Percentiles rank a stretch among this genome's conserved stretches.
Evolutionary conservation across 495 filamentous ascomycete genomes (phyloP).

Genomic region (Podospora australis): DNA sequence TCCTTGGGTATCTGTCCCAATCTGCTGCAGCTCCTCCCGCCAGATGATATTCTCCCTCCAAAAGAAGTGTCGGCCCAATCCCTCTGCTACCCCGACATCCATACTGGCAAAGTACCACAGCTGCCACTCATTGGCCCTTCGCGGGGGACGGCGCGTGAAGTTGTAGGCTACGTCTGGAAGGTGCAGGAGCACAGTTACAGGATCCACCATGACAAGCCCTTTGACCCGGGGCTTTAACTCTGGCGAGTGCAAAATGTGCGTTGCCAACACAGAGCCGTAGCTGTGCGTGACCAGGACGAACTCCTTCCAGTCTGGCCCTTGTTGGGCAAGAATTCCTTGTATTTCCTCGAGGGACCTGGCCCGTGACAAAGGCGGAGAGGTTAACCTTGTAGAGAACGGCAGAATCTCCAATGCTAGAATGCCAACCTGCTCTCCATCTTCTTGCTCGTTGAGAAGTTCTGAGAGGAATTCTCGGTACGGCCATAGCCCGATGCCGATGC

Average conservation of each 20-base stretch:
- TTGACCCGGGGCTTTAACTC: constrained; percentile 36
- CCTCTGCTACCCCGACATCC: constrained; percentile 56
- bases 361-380: constrained; percentile 37
- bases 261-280: constrained; percentile 56
- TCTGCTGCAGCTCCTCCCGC: constrained; percentile 49
- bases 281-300: constrained; percentile 54
- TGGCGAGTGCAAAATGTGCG: constrained; percentile 50
- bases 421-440: too few species aligned
- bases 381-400: constrained; percentile 56
- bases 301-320: constrained; percentile 36
- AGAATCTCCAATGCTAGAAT: constrained; percentile 61
- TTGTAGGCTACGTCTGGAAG: constrained; percentile 67
- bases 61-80: constrained; percentile 56
- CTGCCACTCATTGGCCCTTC: constrained; percentile 54
- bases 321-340: constrained; percentile 42
- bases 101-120: constrained; percentile 62
- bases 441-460: constrained; percentile 30
- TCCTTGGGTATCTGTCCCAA: background rate
- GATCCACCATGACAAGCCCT: constrained; percentile 53
- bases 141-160: constrained; percentile 52
- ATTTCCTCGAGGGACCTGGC: constrained; percentile 47
- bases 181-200: constrained; percentile 59
- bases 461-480: constrained; percentile 56
- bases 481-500: constrained; percentile 63
- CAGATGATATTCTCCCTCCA: constrained; percentile 63